A percentile compares a stretch with the other conserved stretches of the same genome.
These are phyloP conservation scores for Trichoderma sp. DNA, from an alignment of 2,329 filamentous ascomycete species.

Conservation along the genomic window DNA sequence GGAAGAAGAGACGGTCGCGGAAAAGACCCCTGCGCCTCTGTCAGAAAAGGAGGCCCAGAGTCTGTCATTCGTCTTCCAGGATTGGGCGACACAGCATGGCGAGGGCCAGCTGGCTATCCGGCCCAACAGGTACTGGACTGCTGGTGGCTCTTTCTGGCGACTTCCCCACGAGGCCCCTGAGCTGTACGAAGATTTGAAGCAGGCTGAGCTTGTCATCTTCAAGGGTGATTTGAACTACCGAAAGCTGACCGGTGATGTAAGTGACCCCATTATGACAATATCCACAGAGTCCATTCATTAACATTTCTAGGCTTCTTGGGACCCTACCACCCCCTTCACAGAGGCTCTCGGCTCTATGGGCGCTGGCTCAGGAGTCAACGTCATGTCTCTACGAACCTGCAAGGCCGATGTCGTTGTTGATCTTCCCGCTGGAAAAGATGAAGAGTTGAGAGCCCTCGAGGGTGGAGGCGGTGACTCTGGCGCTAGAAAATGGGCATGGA, in stretches of 20 bases:
- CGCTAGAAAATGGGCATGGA: slow-evolving; percentile 88
- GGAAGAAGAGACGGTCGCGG: slow-evolving; percentile 61
- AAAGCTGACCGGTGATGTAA: slow-evolving; percentile 85
- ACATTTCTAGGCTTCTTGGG: slow-evolving; percentile 56
- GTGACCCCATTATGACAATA: slow-evolving; percentile 29
- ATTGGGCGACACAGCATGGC: slow-evolving; percentile 76
- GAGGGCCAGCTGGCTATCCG: slow-evolving; percentile 82
- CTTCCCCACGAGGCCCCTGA: slow-evolving; percentile 66
- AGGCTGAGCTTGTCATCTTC: slow-evolving; percentile 86
- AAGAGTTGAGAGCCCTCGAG: slow-evolving; percentile 67
- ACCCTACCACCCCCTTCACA: slow-evolving; percentile 80
- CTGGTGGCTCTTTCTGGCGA: slow-evolving; percentile 83
- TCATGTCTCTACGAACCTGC: slow-evolving; percentile 86
- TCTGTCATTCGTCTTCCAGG: slow-evolving; percentile 73
- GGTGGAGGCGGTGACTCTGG: slow-evolving; percentile 69
- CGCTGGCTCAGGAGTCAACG: slow-evolving; percentile 74
- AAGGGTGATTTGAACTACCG: slow-evolving; percentile 97
- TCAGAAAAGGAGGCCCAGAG: slow-evolving; percentile 65
- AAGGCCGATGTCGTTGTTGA: slow-evolving; percentile 96
- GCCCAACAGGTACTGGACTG: slow-evolving; percentile 89
- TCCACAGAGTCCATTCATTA: neutral
- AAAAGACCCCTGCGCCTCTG: slow-evolving; percentile 59
- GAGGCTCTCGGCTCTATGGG: slow-evolving; percentile 85
- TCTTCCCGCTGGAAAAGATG: slow-evolving; percentile 76
- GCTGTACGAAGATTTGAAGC: slow-evolving; percentile 74